These are phyloP conservation scores for Magnusiomyces starmeri DNA, from an alignment of 1,139 yeast species.

Conservation along the genomic window DNA sequence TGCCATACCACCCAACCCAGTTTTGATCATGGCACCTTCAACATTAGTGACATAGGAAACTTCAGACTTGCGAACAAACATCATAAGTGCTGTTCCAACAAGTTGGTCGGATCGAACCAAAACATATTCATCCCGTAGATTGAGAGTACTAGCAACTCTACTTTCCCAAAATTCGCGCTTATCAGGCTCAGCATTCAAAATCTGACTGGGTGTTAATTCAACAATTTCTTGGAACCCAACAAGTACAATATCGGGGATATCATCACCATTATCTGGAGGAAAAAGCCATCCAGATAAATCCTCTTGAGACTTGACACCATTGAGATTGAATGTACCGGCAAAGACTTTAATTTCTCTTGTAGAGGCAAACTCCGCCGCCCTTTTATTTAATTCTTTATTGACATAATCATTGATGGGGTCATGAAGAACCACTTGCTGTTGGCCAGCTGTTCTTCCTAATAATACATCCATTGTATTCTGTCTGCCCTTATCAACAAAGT, in stretches of 20 bases:
- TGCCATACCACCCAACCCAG: slow-evolving; percentile 87
- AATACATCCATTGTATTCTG: slow-evolving; percentile 82
- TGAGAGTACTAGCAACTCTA: slow-evolving; percentile 52
- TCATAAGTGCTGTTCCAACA: slow-evolving; percentile 80
- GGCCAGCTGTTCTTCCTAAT: slow-evolving; percentile 71
- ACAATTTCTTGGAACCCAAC: slow-evolving; percentile 91
- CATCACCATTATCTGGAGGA: slow-evolving; percentile 41
- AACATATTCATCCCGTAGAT: slow-evolving; percentile 49
- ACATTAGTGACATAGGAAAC: slow-evolving; percentile 61
- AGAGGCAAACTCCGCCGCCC: slow-evolving; percentile 53
- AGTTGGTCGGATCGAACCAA: slow-evolving; percentile 80
- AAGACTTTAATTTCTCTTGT: slow-evolving; percentile 54
- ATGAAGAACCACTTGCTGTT: slow-evolving; percentile 62
- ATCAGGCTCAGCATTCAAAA: slow-evolving; percentile 70
- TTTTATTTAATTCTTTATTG: slow-evolving; percentile 46
- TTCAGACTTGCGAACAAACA: slow-evolving; percentile 60
- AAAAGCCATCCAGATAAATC: slow-evolving; percentile 77
- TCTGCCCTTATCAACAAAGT: slow-evolving; percentile 85
- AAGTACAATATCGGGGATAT: slow-evolving; percentile 60
- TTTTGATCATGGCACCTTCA: slow-evolving; percentile 74
- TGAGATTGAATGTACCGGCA: slow-evolving; percentile 83
- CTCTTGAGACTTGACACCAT: slow-evolving; percentile 52
- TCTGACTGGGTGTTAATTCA: slow-evolving; percentile 84
- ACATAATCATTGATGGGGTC: slow-evolving; percentile 89
- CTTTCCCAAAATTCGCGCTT: slow-evolving; percentile 75